phyloP scores from a whole-genome alignment of 148 eudicot species.

The Camellia granthamiana region DNA sequence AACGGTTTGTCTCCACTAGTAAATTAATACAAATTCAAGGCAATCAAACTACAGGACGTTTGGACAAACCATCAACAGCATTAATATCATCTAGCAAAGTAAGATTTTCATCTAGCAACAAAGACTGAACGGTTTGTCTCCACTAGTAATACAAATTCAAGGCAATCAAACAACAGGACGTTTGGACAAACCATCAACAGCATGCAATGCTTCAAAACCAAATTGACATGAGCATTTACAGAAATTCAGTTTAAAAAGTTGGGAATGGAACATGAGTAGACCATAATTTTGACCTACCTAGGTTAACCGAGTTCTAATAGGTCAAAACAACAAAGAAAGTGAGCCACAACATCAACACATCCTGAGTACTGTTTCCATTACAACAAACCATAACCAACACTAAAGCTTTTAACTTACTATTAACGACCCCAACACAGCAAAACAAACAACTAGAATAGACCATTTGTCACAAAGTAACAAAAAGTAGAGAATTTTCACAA shows the following conservation, averaged over 20 bases:
- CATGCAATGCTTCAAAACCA: not conserved
- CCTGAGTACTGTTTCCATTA: not conserved
- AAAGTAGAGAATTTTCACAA: not conserved
- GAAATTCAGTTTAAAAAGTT: not conserved
- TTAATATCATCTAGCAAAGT: not conserved
- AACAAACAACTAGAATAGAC: too few species aligned
- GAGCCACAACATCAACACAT: not conserved
- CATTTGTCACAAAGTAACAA: not conserved
- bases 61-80: too few species aligned
- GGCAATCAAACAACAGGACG: not conserved
- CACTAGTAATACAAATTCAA: not conserved
- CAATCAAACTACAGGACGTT: not conserved
- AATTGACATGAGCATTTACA: not conserved
- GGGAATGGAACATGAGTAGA: not conserved
- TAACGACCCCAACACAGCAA: not conserved
- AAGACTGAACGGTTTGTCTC: not conserved
- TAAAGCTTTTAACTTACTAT: not conserved
- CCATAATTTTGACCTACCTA: not conserved
- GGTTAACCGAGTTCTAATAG: not conserved
- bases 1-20: not conserved
- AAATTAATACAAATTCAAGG: not conserved
- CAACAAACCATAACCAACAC: not conserved
- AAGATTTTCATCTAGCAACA: not conserved
- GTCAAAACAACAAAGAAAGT: not conserved
- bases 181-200: not conserved